Percentiles rank a stretch among this genome's conserved stretches.
Evolutionary conservation across 768 basidiomycete species (phyloP).

Genomic region (Podaxis rugospora): DNA sequence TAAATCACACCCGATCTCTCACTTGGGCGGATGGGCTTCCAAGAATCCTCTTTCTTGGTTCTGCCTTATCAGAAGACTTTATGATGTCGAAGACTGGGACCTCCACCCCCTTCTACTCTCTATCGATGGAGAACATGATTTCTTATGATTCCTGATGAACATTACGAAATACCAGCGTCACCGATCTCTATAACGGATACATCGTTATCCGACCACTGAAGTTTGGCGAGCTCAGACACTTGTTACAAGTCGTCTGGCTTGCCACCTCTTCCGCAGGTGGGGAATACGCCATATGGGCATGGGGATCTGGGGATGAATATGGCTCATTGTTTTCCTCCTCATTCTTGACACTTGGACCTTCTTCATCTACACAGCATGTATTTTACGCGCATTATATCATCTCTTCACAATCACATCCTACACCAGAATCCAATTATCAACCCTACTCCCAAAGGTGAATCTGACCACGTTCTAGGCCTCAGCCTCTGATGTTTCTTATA

Average conservation of each 20-base stretch:
- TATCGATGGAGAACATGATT: constrained; percentile 26
- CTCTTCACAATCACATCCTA: not conserved
- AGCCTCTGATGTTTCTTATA: not conserved
- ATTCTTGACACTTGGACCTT: constrained; percentile 2
- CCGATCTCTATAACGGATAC: constrained; percentile 11
- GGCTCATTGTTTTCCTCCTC: not conserved
- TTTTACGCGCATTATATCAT: constrained; percentile 11
- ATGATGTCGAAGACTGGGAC: not conserved
- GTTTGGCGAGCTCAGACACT: not conserved
- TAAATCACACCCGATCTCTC: not conserved
- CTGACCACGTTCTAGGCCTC: not conserved
- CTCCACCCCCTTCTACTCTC: constrained; percentile 10
- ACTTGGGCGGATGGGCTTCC: constrained; percentile 2
- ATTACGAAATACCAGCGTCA: constrained; percentile 14
- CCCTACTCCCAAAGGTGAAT: not conserved
- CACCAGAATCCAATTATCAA: not conserved
- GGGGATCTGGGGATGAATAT: not conserved
- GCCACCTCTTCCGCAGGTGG: not conserved
- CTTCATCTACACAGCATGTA: constrained; percentile 12
- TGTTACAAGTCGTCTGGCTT: not conserved
- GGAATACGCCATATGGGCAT: not conserved
- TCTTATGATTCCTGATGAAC: constrained; percentile 39
- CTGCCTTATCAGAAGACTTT: constrained; percentile 2
- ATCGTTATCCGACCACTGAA: not conserved
- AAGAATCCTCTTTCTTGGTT: not conserved